Conservation (phyloP, 108 stramenopile species). For the Pseudonitzschia delicatissima region DNA sequence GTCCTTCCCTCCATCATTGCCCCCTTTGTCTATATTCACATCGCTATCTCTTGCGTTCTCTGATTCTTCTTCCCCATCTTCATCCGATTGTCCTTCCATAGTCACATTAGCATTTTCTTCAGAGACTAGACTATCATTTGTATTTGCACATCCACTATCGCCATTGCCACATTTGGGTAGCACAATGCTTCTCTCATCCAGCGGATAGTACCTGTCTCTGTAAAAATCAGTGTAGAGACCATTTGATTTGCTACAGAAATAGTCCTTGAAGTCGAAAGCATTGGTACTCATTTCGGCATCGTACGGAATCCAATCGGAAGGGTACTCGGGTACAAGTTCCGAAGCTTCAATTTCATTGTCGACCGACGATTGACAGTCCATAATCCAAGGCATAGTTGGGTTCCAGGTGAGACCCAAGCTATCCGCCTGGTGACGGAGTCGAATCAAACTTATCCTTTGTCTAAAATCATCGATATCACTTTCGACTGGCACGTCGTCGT, state of each 20-base stretch:
- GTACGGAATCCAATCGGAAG: constrained; percentile 75
- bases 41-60: background rate
- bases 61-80: background rate
- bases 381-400: constrained; percentile 47
- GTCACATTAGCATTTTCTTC: no score
- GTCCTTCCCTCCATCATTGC: background rate
- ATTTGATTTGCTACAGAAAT: constrained; percentile 24
- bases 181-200: constrained; percentile 1
- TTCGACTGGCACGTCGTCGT: constrained; percentile 57
- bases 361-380: constrained; percentile 29
- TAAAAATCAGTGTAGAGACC: constrained; percentile 42
- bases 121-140: background rate
- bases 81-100: background rate
- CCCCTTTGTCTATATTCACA: background rate
- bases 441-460: constrained; percentile 56
- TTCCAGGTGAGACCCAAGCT: constrained; percentile 49
- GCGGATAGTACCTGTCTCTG: constrained; percentile 12
- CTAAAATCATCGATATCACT: constrained; percentile 46
- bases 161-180: background rate
- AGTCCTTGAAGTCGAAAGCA: constrained; percentile 34
- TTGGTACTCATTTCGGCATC: constrained; percentile 44
- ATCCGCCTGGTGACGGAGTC: constrained; percentile 68
- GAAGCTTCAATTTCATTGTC: constrained; percentile 36
- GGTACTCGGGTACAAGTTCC: constrained; percentile 68
- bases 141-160: background rate